Conservation (phyloP, 2,329 filamentous ascomycete genomes). For the Herpomyces periplanetae region DNA sequence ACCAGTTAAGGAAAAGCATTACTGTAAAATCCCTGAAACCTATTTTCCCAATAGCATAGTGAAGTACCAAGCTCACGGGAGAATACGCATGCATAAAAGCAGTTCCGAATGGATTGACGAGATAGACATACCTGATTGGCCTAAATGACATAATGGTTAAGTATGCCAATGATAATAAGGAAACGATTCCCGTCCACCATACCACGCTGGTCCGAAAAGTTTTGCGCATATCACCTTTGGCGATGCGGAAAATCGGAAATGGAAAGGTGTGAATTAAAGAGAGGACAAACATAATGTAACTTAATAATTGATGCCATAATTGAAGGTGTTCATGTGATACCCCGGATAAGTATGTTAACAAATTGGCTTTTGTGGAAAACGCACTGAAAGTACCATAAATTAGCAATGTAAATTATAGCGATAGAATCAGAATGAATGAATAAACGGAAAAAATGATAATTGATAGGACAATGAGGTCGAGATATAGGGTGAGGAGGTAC, state of each 20-base stretch:
- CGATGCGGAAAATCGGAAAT: constrained; percentile 14
- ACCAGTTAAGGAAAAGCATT: no score
- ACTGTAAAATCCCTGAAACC: no score
- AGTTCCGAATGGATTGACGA: no score
- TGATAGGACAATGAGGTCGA: no score
- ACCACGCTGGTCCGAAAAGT: constrained; percentile 10
- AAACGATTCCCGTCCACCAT: constrained; percentile 17
- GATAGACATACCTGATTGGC: constrained; percentile 10
- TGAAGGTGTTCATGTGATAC: constrained; percentile 17
- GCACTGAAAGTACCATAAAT: constrained; percentile 6
- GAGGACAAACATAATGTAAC: constrained; percentile 16
- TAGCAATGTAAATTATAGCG: constrained; percentile 10
- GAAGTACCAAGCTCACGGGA: no score
- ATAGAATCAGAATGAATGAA: no score
- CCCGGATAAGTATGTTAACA: constrained; percentile 14
- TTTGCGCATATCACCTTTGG: constrained; percentile 11
- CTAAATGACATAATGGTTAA: constrained; percentile 15
- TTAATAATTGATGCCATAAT: constrained; percentile 15
- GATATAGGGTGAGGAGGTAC: no score
- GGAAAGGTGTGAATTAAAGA: constrained; percentile 18
- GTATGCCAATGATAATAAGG: constrained; percentile 14
- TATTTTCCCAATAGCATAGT: no score
- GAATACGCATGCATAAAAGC: no score
- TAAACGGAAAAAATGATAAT: no score
- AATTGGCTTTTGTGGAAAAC: constrained; percentile 15